These are phyloP conservation scores for Dioscorea cayenensis DNA, from an alignment of 116 monocot genomes.

Conservation along the genomic window DNA sequence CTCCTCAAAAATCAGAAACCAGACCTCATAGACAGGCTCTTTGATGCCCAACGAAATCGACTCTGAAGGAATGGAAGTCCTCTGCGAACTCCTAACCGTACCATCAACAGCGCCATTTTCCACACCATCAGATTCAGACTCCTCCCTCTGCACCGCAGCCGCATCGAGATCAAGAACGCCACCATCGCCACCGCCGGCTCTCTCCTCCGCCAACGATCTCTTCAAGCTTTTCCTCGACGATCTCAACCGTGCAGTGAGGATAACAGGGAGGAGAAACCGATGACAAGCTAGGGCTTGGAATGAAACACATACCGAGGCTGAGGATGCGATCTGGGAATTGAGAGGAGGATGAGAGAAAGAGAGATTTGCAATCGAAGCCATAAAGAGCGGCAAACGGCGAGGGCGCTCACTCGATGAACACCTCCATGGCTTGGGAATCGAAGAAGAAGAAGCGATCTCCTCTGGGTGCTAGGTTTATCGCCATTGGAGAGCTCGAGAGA, in stretches of 20 bases:
- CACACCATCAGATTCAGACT: neutral
- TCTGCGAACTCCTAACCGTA: neutral
- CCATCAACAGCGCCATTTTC: neutral
- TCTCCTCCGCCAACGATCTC: slow-evolving; percentile 16
- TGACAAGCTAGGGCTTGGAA: no score
- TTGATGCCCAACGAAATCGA: slow-evolving; percentile 36
- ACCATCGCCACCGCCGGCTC: slow-evolving; percentile 7
- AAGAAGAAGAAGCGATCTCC: no score
- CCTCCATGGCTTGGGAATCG: no score
- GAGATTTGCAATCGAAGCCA: no score
- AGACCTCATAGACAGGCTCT: slow-evolving; percentile 48
- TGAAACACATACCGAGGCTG: no score
- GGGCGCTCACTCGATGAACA: no score
- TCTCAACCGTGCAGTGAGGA: neutral
- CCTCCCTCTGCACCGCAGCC: slow-evolving; percentile 4
- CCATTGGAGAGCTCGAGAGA: no score
- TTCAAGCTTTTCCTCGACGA: neutral
- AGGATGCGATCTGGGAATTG: no score
- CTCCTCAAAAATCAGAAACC: neutral
- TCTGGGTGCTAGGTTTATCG: no score
- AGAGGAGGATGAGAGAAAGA: no score
- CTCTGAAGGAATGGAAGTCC: slow-evolving; percentile 17
- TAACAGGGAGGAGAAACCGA: no score
- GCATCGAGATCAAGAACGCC: slow-evolving; percentile 6
- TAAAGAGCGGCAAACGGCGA: no score